Percentiles rank a stretch among this genome's conserved stretches.
Evolutionary conservation across 2,329 filamentous ascomycete species (phyloP).

Genomic region (Coniochaeta prunicola): DNA sequence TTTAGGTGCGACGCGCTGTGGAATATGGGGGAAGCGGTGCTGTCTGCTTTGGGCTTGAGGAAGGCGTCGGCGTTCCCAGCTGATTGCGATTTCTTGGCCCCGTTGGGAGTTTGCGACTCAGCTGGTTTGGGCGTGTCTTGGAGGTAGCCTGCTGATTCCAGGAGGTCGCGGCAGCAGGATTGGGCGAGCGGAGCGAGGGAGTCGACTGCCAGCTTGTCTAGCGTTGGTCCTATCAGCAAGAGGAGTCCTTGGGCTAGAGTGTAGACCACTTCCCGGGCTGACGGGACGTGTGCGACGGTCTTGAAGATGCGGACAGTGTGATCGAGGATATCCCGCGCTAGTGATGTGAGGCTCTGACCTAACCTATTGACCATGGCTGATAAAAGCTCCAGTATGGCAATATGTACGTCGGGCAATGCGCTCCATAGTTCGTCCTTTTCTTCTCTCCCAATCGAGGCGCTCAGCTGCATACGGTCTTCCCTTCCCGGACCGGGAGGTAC

Average conservation of each 20-base stretch:
- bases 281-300: slow-evolving; percentile 41
- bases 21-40: slow-evolving; percentile 13
- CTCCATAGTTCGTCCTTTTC: slow-evolving; percentile 76
- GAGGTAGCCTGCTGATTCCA: slow-evolving; percentile 45
- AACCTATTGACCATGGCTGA: slow-evolving; percentile 50
- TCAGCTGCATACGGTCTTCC: slow-evolving; percentile 52
- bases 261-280: slow-evolving; percentile 57
- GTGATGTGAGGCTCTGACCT: slow-evolving; percentile 46
- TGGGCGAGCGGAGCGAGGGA: slow-evolving; percentile 56
- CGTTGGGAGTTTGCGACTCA: slow-evolving; percentile 17
- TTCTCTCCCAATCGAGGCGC: slow-evolving; percentile 66
- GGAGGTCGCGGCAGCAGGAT: slow-evolving; percentile 67
- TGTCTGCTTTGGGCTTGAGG: slow-evolving; percentile 34
- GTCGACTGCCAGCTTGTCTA: slow-evolving; percentile 59
- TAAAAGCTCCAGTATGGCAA: slow-evolving; percentile 59
- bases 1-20: slow-evolving; percentile 37
- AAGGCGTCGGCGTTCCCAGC: slow-evolving; percentile 65
- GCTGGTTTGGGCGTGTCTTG: slow-evolving; percentile 26
- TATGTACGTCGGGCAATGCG: slow-evolving; percentile 66
- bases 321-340: slow-evolving; percentile 60
- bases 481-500: slow-evolving; percentile 40
- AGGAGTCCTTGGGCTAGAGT: slow-evolving; percentile 50
- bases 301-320: slow-evolving; percentile 66
- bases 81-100: slow-evolving; percentile 19
- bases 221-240: slow-evolving; percentile 52